These are phyloP conservation scores for Calycina herbarum DNA, from an alignment of 2,329 filamentous ascomycete species.

Conservation along the genomic window DNA sequence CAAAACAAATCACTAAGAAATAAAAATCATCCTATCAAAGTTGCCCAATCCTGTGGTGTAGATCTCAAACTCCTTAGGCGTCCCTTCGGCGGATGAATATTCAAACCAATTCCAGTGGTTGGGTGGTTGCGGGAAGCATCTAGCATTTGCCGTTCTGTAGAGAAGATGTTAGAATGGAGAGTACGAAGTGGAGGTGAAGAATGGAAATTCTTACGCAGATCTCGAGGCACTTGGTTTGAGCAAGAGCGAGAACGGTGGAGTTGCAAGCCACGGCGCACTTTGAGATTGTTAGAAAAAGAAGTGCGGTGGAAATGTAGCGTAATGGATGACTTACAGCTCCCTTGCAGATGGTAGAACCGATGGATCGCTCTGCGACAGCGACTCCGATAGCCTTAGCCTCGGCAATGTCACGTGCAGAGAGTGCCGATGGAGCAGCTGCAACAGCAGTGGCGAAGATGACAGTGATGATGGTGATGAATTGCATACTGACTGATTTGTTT, in stretches of 20 bases:
- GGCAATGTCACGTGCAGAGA: neutral
- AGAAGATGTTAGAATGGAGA: neutral
- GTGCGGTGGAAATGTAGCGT: no score
- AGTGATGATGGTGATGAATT: conserved; percentile 14
- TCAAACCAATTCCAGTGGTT: neutral
- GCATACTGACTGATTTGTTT: conserved; percentile 11
- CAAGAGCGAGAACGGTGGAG: conserved; percentile 18
- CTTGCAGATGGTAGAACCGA: conserved; percentile 12
- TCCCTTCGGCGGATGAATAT: neutral
- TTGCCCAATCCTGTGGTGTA: neutral
- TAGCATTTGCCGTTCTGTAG: conserved; percentile 1
- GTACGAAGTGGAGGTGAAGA: neutral
- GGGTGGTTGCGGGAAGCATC: neutral
- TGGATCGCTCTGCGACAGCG: conserved; percentile 10
- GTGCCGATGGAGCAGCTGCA: conserved; percentile 3
- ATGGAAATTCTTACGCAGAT: conserved; percentile 14
- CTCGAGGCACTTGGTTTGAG: conserved; percentile 16
- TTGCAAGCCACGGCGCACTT: conserved; percentile 20
- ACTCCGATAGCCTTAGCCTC: conserved; percentile 10
- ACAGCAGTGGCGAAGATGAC: conserved; percentile 8
- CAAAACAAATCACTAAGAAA: neutral
- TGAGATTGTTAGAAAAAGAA: neutral
- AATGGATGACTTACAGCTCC: conserved; percentile 11
- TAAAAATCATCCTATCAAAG: neutral
- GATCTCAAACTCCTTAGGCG: neutral